Evolutionary conservation across 2,329 filamentous ascomycete genomes (phyloP).

Genomic region (Penicillium sclerotigenum): DNA sequence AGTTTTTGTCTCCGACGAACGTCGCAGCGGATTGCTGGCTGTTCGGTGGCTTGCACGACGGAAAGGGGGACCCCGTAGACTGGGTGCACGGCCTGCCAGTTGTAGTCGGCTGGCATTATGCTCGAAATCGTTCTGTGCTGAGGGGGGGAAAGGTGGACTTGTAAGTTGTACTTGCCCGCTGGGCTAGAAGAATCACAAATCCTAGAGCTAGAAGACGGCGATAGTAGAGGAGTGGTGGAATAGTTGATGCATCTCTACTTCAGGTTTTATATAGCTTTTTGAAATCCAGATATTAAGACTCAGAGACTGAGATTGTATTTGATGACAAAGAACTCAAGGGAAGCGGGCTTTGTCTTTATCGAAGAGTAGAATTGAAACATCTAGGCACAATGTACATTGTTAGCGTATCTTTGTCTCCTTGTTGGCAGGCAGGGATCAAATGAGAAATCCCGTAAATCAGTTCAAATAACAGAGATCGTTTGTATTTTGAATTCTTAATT

Average conservation of each 20-base stretch:
- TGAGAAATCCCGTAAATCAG: neutral
- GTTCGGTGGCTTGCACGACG: neutral
- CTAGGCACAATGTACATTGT: neutral
- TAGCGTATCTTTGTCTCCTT: neutral
- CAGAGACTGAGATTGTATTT: neutral
- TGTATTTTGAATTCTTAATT: neutral
- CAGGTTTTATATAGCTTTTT: neutral
- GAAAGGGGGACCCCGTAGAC: neutral
- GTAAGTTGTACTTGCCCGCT: neutral
- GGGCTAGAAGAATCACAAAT: neutral
- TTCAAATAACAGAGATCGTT: neutral
- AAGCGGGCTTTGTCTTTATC: neutral
- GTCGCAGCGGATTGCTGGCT: neutral
- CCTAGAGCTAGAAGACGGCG: neutral
- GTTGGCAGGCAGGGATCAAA: neutral
- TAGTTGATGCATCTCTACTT: neutral
- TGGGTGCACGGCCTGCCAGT: neutral
- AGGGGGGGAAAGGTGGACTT: neutral
- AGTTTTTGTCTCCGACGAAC: neutral
- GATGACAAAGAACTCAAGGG: neutral
- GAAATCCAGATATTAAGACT: too few relatives aligned
- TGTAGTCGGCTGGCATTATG: neutral
- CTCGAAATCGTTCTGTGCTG: neutral
- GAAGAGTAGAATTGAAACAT: neutral
- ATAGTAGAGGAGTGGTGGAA: neutral